These are phyloP conservation scores for Solanum okadae DNA, from an alignment of 257 asterid species.

Conservation along the genomic window DNA sequence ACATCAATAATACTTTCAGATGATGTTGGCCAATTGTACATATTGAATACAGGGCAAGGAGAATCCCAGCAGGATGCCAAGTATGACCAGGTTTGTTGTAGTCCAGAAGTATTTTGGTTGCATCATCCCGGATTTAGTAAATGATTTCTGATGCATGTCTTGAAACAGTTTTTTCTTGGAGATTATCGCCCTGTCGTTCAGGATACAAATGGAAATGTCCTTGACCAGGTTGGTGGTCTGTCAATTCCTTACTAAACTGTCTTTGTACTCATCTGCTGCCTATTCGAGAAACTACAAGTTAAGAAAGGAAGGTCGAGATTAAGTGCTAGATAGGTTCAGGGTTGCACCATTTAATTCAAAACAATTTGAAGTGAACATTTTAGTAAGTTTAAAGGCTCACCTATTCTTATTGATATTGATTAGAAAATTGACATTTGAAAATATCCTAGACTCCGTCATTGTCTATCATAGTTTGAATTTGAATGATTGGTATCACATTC, in stretches of 20 bases:
- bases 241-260: neutral
- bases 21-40: constrained; percentile 86
- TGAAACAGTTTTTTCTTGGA: constrained; percentile 81
- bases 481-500: neutral
- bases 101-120: neutral
- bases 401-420: neutral
- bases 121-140: neutral
- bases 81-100: constrained; percentile 71
- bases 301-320: neutral
- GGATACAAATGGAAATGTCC: constrained; percentile 89
- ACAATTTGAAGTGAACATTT: neutral
- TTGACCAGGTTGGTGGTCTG: constrained; percentile 66
- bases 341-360: neutral
- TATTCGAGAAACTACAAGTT: neutral
- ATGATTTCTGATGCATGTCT: neutral
- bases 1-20: constrained; percentile 95
- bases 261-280: neutral
- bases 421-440: neutral
- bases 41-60: constrained; percentile 90
- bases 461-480: neutral
- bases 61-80: constrained; percentile 88
- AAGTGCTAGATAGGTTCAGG: neutral
- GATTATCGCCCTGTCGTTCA: constrained; percentile 94
- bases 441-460: neutral
- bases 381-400: neutral